Conservation (phyloP, 495 filamentous ascomycete species). For the Hypoxylon rickii region DNA sequence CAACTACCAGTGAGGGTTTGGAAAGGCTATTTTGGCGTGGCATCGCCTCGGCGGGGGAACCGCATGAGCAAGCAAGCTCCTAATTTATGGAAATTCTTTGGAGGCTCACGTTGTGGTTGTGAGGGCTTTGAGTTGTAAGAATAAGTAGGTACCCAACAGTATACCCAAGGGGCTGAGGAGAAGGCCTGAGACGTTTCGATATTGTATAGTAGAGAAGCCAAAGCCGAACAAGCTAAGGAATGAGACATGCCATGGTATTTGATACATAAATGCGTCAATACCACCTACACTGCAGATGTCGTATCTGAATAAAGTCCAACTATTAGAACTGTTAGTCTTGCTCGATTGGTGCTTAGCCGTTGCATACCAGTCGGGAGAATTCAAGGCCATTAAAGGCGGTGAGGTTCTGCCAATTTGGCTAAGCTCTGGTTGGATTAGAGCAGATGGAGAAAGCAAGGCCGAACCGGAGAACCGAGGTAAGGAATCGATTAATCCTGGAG, state of each 20-base stretch:
- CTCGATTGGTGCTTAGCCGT: too few relatives aligned
- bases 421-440: conserved; percentile 7
- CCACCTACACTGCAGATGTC: too few relatives aligned
- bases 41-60: not conserved
- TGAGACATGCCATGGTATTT: conserved; percentile 13
- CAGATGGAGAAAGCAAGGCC: not conserved
- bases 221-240: conserved; percentile 8
- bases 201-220: conserved; percentile 13
- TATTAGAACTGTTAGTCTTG: too few relatives aligned
- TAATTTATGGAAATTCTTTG: conserved; percentile 6
- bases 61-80: not conserved
- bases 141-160: conserved; percentile 8
- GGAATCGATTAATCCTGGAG: not conserved
- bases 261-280: too few relatives aligned
- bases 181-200: not conserved
- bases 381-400: conserved; percentile 8
- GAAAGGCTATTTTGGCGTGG: not conserved
- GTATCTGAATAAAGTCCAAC: too few relatives aligned
- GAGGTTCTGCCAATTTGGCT: conserved; percentile 17
- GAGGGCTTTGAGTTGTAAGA: conserved; percentile 1
- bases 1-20: conserved; percentile 1
- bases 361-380: conserved; percentile 1
- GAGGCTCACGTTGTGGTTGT: conserved; percentile 2
- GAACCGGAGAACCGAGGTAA: conserved; percentile 37
- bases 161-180: not conserved